These are phyloP conservation scores for Atalantia buxifolia DNA, from an alignment of 345 rosid genomes.

Conservation along the genomic window DNA sequence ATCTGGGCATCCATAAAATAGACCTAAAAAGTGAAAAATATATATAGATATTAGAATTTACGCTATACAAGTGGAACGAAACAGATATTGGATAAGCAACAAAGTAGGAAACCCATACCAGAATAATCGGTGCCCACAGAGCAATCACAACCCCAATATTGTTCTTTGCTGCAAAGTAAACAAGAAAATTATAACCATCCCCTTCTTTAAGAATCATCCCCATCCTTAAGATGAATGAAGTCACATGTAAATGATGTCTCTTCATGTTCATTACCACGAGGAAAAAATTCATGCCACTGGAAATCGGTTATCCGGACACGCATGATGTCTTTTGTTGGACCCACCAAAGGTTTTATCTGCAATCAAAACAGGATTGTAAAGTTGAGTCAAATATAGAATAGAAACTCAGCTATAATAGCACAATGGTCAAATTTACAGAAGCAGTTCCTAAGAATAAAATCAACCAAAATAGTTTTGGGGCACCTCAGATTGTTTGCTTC, in stretches of 20 bases:
- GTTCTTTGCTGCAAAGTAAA: constrained; percentile 79
- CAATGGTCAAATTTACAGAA: background rate
- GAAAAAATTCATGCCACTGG: constrained; percentile 99
- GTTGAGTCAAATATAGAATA: background rate
- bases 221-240: too few relatives aligned
- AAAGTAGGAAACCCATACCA: constrained; percentile 45
- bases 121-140: constrained; percentile 96
- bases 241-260: background rate
- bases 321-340: constrained; percentile 87
- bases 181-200: constrained; percentile 10
- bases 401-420: background rate
- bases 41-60: constrained; percentile 13
- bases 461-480: background rate
- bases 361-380: constrained; percentile 17
- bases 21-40: background rate
- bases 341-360: constrained; percentile 97
- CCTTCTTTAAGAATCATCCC: background rate
- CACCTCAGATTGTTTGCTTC: constrained; percentile 1
- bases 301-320: constrained; percentile 49
- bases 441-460: background rate
- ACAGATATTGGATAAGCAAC: background rate
- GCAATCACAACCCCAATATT: constrained; percentile 94
- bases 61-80: constrained; percentile 9
- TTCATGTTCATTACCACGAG: constrained; percentile 59
- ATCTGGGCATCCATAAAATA: constrained; percentile 99